Evolutionary conservation across 2,329 filamentous ascomycete genomes (phyloP).

Genomic region (Hypoxylon sp.): DNA sequence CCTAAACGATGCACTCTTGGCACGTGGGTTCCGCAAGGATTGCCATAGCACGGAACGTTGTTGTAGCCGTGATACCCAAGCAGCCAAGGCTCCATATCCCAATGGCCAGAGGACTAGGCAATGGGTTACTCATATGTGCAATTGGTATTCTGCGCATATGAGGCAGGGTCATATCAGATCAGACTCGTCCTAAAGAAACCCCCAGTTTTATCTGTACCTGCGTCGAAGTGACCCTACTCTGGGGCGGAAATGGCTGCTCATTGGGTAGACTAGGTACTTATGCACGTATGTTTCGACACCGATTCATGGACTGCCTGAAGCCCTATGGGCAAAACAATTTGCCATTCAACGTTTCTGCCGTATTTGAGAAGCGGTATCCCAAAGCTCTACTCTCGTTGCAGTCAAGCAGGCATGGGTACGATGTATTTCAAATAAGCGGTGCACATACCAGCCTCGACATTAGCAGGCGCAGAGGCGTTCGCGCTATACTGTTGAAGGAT

Average conservation of each 20-base stretch:
- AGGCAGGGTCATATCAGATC: slow-evolving; percentile 4
- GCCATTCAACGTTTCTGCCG: not conserved
- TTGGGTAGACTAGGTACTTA: slow-evolving; percentile 4
- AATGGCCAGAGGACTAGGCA: not conserved
- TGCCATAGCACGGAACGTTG: slow-evolving; percentile 1
- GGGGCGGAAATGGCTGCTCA: not conserved
- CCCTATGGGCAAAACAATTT: not conserved
- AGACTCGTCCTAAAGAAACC: slow-evolving; percentile 9
- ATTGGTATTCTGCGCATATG: not conserved
- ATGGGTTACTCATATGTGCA: not conserved
- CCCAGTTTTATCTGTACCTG: slow-evolving; percentile 2
- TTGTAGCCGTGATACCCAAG: not conserved
- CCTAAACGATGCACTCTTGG: not conserved
- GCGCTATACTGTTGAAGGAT: slow-evolving; percentile 13
- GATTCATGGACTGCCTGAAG: not conserved
- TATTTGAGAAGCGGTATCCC: too few relatives aligned
- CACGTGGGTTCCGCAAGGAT: slow-evolving; percentile 16
- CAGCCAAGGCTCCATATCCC: not conserved
- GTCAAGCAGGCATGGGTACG: not conserved
- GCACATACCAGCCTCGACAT: not conserved
- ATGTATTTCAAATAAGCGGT: not conserved
- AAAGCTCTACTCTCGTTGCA: too few relatives aligned
- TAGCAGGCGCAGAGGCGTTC: not conserved
- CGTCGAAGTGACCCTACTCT: slow-evolving; percentile 12
- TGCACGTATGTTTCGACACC: not conserved